Percentiles rank a stretch among this genome's conserved stretches.
phyloP scores from a whole-genome alignment of 2,329 filamentous ascomycete genomes.

The Epichloe scottii region DNA sequence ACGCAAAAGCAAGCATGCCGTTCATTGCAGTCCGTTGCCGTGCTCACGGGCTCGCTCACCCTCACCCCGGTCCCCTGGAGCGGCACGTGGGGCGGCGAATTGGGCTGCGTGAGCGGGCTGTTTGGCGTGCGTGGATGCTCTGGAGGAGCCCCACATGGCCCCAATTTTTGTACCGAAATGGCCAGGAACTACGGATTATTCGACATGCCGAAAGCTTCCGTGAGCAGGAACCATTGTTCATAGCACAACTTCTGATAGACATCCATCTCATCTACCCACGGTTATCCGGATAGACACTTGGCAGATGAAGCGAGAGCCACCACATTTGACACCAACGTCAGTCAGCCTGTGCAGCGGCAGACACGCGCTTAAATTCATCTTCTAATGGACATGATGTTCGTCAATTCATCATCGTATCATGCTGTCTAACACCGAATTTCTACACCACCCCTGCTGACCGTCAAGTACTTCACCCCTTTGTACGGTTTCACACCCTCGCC shows the following conservation, averaged over 20 bases:
- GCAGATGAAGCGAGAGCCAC: too few species aligned
- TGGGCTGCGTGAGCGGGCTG: background rate
- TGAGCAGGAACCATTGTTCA: too few species aligned
- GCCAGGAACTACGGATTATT: background rate
- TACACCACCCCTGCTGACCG: constrained; percentile 52
- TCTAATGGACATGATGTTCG: background rate
- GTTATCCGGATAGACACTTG: too few species aligned
- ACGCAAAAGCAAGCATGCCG: background rate
- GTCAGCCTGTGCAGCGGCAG: too few species aligned
- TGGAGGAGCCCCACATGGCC: background rate
- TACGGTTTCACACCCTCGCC: constrained; percentile 87
- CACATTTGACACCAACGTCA: too few species aligned
- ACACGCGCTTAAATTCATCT: background rate
- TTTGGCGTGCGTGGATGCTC: background rate
- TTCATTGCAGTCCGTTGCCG: background rate
- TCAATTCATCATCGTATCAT: background rate
- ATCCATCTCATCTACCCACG: too few species aligned
- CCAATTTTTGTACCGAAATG: background rate
- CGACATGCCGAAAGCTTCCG: too few species aligned
- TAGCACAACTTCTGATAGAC: too few species aligned
- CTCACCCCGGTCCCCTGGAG: background rate
- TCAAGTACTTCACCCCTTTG: constrained; percentile 96
- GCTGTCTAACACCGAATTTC: constrained; percentile 44
- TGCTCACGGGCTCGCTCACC: too few species aligned
- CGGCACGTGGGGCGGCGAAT: background rate